phyloP scores from a whole-genome alignment of 2,329 filamentous ascomycete genomes.

The Dissoconium aciculare region DNA sequence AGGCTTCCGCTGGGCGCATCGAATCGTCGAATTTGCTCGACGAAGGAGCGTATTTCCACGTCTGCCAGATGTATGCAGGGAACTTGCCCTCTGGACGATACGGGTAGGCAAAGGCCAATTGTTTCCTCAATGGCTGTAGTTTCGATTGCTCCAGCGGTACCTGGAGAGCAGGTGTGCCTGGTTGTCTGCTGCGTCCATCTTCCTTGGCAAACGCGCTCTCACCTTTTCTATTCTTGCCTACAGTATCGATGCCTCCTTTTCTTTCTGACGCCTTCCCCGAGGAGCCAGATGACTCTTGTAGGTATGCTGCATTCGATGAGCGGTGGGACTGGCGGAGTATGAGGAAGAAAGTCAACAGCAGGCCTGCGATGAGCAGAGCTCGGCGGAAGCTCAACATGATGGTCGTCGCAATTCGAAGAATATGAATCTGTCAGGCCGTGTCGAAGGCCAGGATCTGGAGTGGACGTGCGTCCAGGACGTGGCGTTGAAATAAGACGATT shows the following conservation, averaged over 20 bases:
- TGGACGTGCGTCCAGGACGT: too few species aligned
- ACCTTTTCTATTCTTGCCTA: conserved; percentile 7
- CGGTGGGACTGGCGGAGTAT: conserved; percentile 49
- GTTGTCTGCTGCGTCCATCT: conserved; percentile 16
- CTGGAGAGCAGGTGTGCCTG: conserved; percentile 44
- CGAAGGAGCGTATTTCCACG: conserved; percentile 78
- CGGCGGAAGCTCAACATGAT: conserved; percentile 65
- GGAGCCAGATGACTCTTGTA: conserved; percentile 24
- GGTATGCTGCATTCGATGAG: conserved; percentile 8
- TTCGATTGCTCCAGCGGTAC: conserved; percentile 35
- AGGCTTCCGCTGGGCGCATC: conserved; percentile 72
- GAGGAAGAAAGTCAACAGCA: conserved; percentile 54
- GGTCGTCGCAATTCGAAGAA: too few species aligned
- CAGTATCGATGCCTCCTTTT: conserved; percentile 8
- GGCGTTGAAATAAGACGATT: too few species aligned
- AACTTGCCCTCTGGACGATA: conserved; percentile 83
- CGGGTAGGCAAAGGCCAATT: conserved; percentile 83
- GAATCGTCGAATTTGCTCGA: conserved; percentile 57
- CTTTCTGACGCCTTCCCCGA: conserved; percentile 22
- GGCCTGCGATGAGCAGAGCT: conserved; percentile 55
- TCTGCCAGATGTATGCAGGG: conserved; percentile 98
- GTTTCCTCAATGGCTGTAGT: conserved; percentile 57
- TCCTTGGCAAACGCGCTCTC: conserved; percentile 12
- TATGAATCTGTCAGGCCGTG: too few species aligned
- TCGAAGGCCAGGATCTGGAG: too few species aligned